phyloP scores from a whole-genome alignment of 805 yeast species.

The Hanseniaspora hatyaiensis region DNA sequence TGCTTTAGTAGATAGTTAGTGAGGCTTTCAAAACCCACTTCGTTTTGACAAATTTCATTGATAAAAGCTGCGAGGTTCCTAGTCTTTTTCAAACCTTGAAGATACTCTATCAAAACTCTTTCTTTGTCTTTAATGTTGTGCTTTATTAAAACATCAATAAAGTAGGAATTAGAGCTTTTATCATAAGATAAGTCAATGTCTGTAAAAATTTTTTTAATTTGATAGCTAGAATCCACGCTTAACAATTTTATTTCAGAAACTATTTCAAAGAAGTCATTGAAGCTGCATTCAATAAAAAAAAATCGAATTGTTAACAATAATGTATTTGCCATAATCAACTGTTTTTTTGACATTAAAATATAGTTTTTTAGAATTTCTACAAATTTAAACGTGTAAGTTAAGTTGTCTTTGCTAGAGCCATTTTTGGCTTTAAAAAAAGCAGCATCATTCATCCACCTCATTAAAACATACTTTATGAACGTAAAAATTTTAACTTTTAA shows the following conservation, averaged over 20 bases:
- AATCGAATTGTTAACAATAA: background rate
- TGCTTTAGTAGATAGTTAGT: background rate
- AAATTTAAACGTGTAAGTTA: background rate
- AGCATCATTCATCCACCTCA: background rate
- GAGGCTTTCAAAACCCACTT: background rate
- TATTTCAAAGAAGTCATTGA: conserved; percentile 1
- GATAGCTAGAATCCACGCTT: background rate
- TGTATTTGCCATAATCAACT: background rate
- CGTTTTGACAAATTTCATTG: conserved; percentile 7
- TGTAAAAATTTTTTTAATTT: background rate
- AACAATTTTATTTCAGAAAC: background rate
- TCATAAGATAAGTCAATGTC: background rate
- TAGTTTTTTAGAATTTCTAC: conserved; percentile 3
- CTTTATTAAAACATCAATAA: conserved; percentile 1
- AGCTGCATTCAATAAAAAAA: conserved; percentile 9
- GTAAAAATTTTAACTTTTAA: background rate
- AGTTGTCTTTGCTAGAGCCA: background rate
- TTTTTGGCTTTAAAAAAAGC: background rate
- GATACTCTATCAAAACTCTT: background rate
- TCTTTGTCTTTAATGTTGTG: background rate
- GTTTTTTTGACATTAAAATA: background rate
- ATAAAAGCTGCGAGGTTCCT: background rate
- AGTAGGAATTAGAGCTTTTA: conserved; percentile 1
- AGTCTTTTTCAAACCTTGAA: background rate
- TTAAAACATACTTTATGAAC: background rate